Evolutionary conservation across 1,139 yeast genomes (phyloP).

Genomic region (Saccharomyces hybrid): DNA sequence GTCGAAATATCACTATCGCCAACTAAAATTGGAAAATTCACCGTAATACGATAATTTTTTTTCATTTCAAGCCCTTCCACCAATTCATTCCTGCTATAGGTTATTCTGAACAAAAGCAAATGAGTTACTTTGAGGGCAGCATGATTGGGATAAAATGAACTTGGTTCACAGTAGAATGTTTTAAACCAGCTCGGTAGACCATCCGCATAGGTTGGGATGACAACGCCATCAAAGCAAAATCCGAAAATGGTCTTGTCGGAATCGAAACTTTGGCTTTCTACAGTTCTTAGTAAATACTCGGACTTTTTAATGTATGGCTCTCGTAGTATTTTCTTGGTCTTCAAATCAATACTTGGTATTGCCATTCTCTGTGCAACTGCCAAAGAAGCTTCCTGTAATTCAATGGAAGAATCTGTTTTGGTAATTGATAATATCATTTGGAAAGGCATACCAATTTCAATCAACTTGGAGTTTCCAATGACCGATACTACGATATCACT

Average conservation of each 20-base stretch:
- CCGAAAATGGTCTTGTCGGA: constrained; percentile 6
- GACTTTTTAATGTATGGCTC: not conserved
- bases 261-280: constrained; percentile 2
- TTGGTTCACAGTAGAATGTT: constrained; percentile 17
- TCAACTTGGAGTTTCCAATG: constrained; percentile 2
- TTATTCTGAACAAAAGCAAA: not conserved
- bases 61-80: not conserved
- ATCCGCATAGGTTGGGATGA: constrained; percentile 4
- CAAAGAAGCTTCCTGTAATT: constrained; percentile 2
- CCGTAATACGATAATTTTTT: not conserved
- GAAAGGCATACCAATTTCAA: constrained; percentile 3
- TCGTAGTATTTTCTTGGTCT: not conserved
- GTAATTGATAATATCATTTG: not conserved
- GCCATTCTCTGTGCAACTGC: constrained; percentile 3
- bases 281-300: not conserved
- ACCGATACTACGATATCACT: not conserved
- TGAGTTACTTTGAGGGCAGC: not conserved
- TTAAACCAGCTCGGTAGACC: constrained; percentile 6
- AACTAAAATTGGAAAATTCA: not conserved
- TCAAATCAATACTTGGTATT: not conserved
- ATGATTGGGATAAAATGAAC: constrained; percentile 4
- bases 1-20: not conserved
- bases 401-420: not conserved
- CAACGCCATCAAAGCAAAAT: constrained; percentile 4
- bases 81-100: not conserved